Base-by-base conservation (phyloP, 2,329 filamentous ascomycete species). In the Paraconiothyrium brasiliense region DNA sequence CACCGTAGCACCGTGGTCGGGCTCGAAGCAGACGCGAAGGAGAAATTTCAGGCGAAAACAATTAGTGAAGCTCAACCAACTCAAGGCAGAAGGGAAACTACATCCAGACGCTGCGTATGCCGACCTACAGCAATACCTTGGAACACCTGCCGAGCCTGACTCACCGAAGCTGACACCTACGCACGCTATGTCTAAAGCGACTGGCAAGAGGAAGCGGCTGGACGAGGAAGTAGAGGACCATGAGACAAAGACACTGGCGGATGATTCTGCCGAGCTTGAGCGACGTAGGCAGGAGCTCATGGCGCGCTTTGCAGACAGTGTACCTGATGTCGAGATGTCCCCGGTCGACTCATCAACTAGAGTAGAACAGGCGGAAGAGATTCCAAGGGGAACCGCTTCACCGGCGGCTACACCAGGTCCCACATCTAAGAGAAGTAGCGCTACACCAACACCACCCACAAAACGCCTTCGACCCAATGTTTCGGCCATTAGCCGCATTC, bases 11-110 rank as follows among this genome's bases (percentile, higher is more conserved):
- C 84, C 86, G 47, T 82, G 82, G 4, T 57, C 81, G 61, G 88
- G 89, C 16, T 81, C 80, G 35, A 66, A 71, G 24, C 68, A 73
- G 20, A 91, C 89, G 0, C 83, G 83, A 54, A 77, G 78, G 27
- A 84, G 87, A 62, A 91, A 91, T 65, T 70, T 77, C 34, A 82
- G 89, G 43, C 82, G 82, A 44, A 84, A 83, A 59, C 76, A 84
- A 56, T 76, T 80, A 43, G 83, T 83, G 59, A 79, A 79, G 59
- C 76, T 90, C 11, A 76, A 78, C 4, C 80, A 81, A 59, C 78
- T 90, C 8, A 87, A 89, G 67, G 73, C 80, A 20, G 74, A 82
- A n/a, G 86, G 85, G 1, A 71, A 84, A 13, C 75, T 90, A 9
- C 82, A 82, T 22, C 65, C 77, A 30, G 74, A 82, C 59, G 87